phyloP scores from a whole-genome alignment of 2,329 filamentous ascomycete genomes.

The Exophiala xenobiotica region DNA sequence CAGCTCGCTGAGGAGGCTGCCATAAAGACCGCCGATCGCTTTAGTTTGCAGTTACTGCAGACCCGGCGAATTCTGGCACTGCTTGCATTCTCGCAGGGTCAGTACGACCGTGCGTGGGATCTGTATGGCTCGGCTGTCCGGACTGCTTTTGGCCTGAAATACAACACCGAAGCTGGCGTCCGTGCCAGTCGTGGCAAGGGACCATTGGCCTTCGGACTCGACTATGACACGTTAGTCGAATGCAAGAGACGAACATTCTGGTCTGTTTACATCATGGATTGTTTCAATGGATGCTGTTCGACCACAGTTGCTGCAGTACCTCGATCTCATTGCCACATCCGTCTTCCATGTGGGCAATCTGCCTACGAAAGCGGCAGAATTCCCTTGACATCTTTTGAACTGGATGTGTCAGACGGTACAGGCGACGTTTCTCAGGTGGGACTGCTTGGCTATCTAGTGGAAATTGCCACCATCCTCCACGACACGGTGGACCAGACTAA shows the following conservation, averaged over 20 bases:
- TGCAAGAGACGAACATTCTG: constrained; percentile 70
- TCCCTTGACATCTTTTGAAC: constrained; percentile 51
- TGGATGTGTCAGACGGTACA: background rate
- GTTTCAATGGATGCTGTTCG: constrained; percentile 61
- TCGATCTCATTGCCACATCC: constrained; percentile 64
- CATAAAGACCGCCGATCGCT: constrained; percentile 50
- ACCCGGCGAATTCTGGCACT: constrained; percentile 65
- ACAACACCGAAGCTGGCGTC: constrained; percentile 62
- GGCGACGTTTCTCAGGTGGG: constrained; percentile 9
- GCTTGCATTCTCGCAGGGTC: constrained; percentile 63
- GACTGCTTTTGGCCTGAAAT: constrained; percentile 57
- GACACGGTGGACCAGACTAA: constrained; percentile 17
- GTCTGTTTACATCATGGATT: constrained; percentile 69
- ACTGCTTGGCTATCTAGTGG: constrained; percentile 23
- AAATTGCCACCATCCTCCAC: constrained; percentile 28
- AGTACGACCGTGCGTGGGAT: constrained; percentile 62
- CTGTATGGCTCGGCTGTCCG: constrained; percentile 63
- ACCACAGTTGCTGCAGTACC: constrained; percentile 57
- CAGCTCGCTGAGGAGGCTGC: constrained; percentile 60
- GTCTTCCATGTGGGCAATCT: constrained; percentile 61
- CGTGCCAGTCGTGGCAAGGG: constrained; percentile 47
- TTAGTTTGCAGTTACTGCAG: constrained; percentile 66
- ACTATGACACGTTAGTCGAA: constrained; percentile 60
- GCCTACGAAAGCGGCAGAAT: constrained; percentile 62
- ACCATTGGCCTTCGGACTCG: constrained; percentile 58